These are phyloP conservation scores for Beverwykella pulmonaria DNA, from an alignment of 495 filamentous ascomycete genomes.

Conservation along the genomic window DNA sequence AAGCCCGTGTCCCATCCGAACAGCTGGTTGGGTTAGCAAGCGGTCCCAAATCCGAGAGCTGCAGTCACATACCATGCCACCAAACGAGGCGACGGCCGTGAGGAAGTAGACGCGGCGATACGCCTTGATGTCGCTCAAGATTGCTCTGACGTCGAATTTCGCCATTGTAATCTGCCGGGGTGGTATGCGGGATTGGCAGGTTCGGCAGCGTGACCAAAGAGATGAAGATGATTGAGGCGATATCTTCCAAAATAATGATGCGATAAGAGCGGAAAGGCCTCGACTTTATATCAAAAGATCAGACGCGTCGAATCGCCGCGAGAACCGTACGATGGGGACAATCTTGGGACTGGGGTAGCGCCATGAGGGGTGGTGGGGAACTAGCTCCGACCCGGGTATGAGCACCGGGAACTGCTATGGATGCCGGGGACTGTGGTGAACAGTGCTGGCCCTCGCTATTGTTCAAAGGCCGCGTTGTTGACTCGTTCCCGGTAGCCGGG, in stretches of 20 bases:
- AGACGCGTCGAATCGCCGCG: background rate
- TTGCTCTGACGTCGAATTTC: conserved; percentile 26
- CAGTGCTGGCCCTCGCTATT: background rate
- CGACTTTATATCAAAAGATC: background rate
- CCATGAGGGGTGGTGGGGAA: background rate
- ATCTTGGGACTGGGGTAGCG: background rate
- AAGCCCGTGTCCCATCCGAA: conserved; percentile 37
- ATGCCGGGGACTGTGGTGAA: background rate
- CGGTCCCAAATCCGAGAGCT: background rate
- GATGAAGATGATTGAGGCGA: too few relatives aligned
- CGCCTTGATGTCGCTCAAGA: conserved; percentile 32
- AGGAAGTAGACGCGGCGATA: conserved; percentile 35
- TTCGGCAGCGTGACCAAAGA: background rate
- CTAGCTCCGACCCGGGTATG: background rate
- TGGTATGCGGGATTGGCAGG: background rate
- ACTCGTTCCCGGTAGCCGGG: background rate
- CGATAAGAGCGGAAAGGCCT: background rate
- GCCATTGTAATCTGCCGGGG: conserved; percentile 14
- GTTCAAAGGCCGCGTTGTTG: background rate
- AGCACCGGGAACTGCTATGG: background rate
- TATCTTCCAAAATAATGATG: too few relatives aligned
- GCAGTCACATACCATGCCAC: conserved; percentile 28
- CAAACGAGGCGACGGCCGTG: conserved; percentile 34
- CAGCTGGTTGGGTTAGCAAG: conserved; percentile 8
- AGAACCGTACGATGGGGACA: too few relatives aligned